Base-by-base conservation (phyloP, 139 green algal genomes). In the Microglena sp. region DNA sequence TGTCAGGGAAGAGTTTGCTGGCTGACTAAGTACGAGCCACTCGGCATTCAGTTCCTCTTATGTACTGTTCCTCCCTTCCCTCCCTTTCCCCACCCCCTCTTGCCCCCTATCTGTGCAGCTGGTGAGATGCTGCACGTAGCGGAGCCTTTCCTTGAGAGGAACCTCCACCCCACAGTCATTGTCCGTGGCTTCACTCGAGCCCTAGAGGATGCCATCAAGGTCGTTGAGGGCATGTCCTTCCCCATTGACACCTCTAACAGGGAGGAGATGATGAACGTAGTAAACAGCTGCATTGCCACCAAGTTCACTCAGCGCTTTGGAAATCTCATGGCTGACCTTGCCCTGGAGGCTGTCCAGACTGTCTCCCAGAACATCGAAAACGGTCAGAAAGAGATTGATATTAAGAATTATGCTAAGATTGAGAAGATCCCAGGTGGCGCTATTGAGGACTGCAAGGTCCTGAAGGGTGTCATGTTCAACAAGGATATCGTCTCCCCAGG, bases 321-420 rank as follows among this genome's bases (percentile, higher is more conserved):
- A 30, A 82, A 69, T 1, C 81, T 99, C 35, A 95, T 99, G 74
- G 81, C 92, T 72, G 87, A 96, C 55, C 83, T 99, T 27, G 92
- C 94, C 0, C 77, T 99, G 50, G 89, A 97, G 62, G 94, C 94
- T 0, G 94, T 99, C 46, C 70, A 73, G 54, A 88, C 60, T 1
- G 87, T 99, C 30, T 72, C 77, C 30, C 62, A 79, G 22, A 75
- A 93, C 18, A 40, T 85, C 11, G 86, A 83, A 21, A 70, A 66
- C 27, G 82, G 87, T n/a, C 73, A 74, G 63, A 73, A 60, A 11
- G 94, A 99, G 66, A 89, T 99, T 30, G 94, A 99, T 79, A 83
- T 99, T 61, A 99, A 99, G 74, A 95, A 97, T 69, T 97, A 97
- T 62, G 91, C 90, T 50, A 98, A 99, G 75, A 70, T 60, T 22